Evolutionary conservation across 768 basidiomycete genomes (phyloP), one percentile per base, ranked within the genome.

Genomic region (Mycena epipterygia): DNA sequence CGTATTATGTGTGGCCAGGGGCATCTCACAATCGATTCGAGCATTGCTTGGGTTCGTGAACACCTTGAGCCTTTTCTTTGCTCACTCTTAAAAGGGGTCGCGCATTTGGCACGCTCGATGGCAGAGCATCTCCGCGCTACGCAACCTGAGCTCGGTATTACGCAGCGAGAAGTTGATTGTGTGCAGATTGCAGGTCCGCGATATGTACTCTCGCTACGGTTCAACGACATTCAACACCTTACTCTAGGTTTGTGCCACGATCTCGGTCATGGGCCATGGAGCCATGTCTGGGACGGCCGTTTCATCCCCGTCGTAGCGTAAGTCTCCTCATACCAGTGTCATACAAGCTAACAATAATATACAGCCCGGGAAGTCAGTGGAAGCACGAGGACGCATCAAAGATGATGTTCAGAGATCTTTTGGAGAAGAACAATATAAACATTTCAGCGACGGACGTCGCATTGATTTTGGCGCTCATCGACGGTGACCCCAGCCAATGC

Each of bases 1-100:
- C 92, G 0, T 91, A 89, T 72, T 89, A 88, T 70, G 92, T 95
- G 32, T 95, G 92, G 88, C 89, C 91, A 0, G 88, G 92, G 2
- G 95, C 92, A 0, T 87, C 91, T 0, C 95, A 95, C 74, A 95
- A 90, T 67, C 88, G 95, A 0, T 95, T 96, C 73, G 94, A 95
- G 73, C 94, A 96, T 76, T 91, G 87, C 70, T 81, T 96, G n/a
- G 94, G 94, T 92, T 79, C 68, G 81, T 77, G 19, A 49, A 25
- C 41, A 65, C 11, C 49, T 23, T 27, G 23, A 59, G 0, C 1
- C 39, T 39, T 21, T 39, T 60, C 63, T 39, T 41, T n/a, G 42
- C 59, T 72, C 21, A 16, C 29, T 52, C 46, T 67, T 67, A 16
- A 37, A 53, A 30, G 94, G 94, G 29, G 93, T 95, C 19, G 92